phyloP scores from a whole-genome alignment of 306 rosid species.

The Dryas alaskensis region DNA sequence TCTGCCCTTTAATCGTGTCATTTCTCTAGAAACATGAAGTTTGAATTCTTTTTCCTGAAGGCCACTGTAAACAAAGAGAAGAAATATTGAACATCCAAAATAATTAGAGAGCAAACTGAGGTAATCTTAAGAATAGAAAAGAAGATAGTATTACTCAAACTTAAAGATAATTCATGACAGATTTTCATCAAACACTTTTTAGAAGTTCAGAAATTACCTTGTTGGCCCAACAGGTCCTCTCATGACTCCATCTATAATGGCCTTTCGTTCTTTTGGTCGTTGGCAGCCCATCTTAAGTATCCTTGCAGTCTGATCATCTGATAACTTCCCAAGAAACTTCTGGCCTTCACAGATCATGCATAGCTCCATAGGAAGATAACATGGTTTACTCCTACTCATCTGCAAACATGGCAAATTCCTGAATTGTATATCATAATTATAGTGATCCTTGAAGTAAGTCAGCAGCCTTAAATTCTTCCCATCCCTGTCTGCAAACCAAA shows the following conservation, averaged over 20 bases:
- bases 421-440: conserved; percentile 85
- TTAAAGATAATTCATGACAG: not conserved
- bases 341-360: conserved; percentile 97
- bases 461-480: conserved; percentile 77
- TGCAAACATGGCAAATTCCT: conserved; percentile 89
- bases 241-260: conserved; percentile 82
- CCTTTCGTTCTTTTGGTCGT: conserved; percentile 79
- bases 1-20: conserved; percentile 82
- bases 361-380: conserved; percentile 99
- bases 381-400: conserved; percentile 86
- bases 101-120: not conserved
- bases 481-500: conserved; percentile 88
- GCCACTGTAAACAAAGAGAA: conserved; percentile 55
- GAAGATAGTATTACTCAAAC: not conserved
- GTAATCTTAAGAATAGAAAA: not conserved
- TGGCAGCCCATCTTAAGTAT: conserved; percentile 98
- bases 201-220: conserved; percentile 45
- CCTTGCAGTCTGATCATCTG: conserved; percentile 92
- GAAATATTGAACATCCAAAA: conserved; percentile 2
- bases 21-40: conserved; percentile 76
- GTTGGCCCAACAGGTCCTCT: conserved; percentile 78
- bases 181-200: not conserved
- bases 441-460: conserved; percentile 87
- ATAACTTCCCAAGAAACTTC: conserved; percentile 85
- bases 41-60: conserved; percentile 76